Base-by-base conservation (phyloP, 176 grass and related monocot genomes). In the Luzula sylvatica region DNA sequence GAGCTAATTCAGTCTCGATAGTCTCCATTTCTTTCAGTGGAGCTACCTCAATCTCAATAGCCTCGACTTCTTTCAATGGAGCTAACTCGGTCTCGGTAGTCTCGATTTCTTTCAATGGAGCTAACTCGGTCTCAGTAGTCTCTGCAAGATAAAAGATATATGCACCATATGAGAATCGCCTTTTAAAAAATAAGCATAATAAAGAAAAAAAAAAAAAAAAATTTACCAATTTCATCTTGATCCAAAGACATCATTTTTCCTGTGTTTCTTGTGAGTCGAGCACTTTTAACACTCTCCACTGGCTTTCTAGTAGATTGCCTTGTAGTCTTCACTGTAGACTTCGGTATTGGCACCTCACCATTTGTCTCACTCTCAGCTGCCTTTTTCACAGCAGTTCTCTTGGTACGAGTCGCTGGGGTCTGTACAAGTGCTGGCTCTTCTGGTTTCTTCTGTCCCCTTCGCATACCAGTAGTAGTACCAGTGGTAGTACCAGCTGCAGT, bases 111-210 rank as follows among this genome's bases (percentile, higher is more conserved):
- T 26, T 53, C 30, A 9, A 35, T 12, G 20, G 6, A 26, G 24
- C 20, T 53, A 12, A 25, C 3, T 63, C 29, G 38, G 22, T 13
- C 26, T 44, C 38, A 26, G 11, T 43, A 20, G 5, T 42, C 2
- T 71, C 53, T 52, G 69, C 53, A 64, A 56, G 56, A 56, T 75
- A 66, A 8, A 30, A 39, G 24, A 71, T 38, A 19, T 41, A 74
- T 35, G 43, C 4, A 55, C 15, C 42, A 42, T 24, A 75, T 25
- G 1, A 65, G 1, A 15, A 60, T 55, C 29, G 1, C 7, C 7
- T 19, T 14, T n/a, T n/a, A n/a, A n/a, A n/a, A n/a, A n/a, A 11
- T 19, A 23, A 61, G 26, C 55, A 29, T 47, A 29, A 8, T 51
- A 18, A 18, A 0, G 32, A 27, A 46, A 56, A 28, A n/a, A 2